Conservation (phyloP, 1,284 basidiomycete genomes). For the Fomitopsis palustris region DNA sequence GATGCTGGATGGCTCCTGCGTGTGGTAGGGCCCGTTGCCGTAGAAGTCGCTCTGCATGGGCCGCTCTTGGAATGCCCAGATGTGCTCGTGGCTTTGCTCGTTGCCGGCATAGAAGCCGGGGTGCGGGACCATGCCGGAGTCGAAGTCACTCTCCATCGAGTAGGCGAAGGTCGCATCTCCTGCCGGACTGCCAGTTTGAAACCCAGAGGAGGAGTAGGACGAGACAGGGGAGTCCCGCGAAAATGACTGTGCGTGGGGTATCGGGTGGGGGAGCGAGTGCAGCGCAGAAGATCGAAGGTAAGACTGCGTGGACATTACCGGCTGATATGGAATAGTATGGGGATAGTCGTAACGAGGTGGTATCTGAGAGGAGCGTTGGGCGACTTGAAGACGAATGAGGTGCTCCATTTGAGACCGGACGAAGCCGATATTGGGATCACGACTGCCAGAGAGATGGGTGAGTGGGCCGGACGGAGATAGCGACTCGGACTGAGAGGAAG, state of each 20-base stretch:
- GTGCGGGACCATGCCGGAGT: constrained; percentile 5
- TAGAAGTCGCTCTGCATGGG: constrained; percentile 9
- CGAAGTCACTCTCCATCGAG: constrained; percentile 10
- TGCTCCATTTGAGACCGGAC: constrained; percentile 18
- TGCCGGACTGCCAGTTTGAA: constrained; percentile 10
- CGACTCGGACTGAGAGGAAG: background rate
- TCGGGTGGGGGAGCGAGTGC: constrained; percentile 13
- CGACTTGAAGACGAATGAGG: constrained; percentile 16
- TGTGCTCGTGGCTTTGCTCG: background rate
- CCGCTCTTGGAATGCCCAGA: background rate
- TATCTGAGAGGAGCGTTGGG: constrained; percentile 11
- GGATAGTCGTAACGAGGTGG: constrained; percentile 14
- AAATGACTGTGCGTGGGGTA: constrained; percentile 11
- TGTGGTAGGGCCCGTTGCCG: constrained; percentile 11
- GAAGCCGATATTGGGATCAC: constrained; percentile 7
- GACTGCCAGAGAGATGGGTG: constrained; percentile 1
- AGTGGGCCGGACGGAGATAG: constrained; percentile 1
- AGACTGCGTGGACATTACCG: constrained; percentile 17
- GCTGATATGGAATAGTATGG: constrained; percentile 14
- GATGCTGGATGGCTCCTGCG: background rate
- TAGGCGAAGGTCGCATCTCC: constrained; percentile 15
- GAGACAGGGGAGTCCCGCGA: constrained; percentile 13
- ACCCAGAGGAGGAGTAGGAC: constrained; percentile 13
- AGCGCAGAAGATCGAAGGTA: constrained; percentile 23
- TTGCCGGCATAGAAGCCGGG: constrained; percentile 8